Evolutionary conservation across 2,329 filamentous ascomycete species (phyloP).

Genomic region (Fusarium clavum): DNA sequence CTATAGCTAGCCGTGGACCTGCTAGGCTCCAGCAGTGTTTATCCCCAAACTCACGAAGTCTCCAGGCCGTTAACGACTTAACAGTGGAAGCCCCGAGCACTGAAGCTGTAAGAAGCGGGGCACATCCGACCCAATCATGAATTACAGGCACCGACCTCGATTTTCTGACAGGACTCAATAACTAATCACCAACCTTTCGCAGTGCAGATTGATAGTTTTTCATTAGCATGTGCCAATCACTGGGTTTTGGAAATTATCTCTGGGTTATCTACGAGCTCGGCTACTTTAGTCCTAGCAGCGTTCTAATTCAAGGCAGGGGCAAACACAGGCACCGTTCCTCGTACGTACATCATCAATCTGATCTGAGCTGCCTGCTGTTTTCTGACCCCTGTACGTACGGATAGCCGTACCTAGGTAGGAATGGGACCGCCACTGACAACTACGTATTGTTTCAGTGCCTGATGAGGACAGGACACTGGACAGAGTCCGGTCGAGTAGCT

Average conservation of each 20-base stretch:
- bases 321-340: slow-evolving; percentile 18
- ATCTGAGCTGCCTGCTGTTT: background rate
- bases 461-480: background rate
- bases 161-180: background rate
- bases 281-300: slow-evolving; percentile 31
- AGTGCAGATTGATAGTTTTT: background rate
- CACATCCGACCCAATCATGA: background rate
- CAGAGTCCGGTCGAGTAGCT: background rate
- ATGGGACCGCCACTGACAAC: slow-evolving; percentile 18
- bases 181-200: background rate
- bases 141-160: background rate
- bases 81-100: slow-evolving; percentile 2
- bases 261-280: background rate
- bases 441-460: slow-evolving; percentile 8
- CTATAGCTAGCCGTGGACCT: slow-evolving; percentile 1
- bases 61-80: slow-evolving; percentile 5
- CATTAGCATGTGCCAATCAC: slow-evolving; percentile 16
- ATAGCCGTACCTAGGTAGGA: slow-evolving; percentile 9
- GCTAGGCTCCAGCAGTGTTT: slow-evolving; percentile 22
- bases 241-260: slow-evolving; percentile 6
- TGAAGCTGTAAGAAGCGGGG: slow-evolving; percentile 29
- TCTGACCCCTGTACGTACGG: slow-evolving; percentile 2
- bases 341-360: slow-evolving; percentile 24
- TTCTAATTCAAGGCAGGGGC: slow-evolving; percentile 31
- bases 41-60: background rate